A percentile compares a stretch with the other conserved stretches of the same genome.
Conservation (phyloP, 768 basidiomycete genomes). For the Hydnomerulius pinastri region DNA sequence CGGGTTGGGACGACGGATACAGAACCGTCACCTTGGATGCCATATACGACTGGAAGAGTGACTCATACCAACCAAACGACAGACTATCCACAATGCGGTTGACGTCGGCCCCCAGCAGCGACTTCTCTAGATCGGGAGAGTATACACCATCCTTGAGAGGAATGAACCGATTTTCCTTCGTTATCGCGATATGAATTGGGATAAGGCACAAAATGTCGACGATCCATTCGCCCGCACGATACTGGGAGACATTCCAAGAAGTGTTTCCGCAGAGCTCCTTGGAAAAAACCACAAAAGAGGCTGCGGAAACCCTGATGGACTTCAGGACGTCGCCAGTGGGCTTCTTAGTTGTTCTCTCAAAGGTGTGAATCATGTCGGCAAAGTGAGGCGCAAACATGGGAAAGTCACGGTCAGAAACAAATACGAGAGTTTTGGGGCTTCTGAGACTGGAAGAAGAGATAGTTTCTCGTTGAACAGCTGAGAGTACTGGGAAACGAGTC, state of each 20-base stretch:
- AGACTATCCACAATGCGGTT: slow-evolving; percentile 49
- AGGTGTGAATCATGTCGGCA: slow-evolving; percentile 42
- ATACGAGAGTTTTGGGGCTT: slow-evolving; percentile 39
- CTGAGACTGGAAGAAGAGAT: slow-evolving; percentile 37
- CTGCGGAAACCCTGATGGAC: slow-evolving; percentile 36
- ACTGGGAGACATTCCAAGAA: slow-evolving; percentile 37
- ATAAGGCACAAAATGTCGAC: slow-evolving; percentile 56
- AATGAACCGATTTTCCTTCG: slow-evolving; percentile 55
- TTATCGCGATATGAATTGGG: slow-evolving; percentile 58
- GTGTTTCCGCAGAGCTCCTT: slow-evolving; percentile 10
- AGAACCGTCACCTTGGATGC: slow-evolving; percentile 42
- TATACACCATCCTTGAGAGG: slow-evolving; percentile 54
- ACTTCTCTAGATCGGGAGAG: slow-evolving; percentile 46
- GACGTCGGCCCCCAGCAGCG: slow-evolving; percentile 55
- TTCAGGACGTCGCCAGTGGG: slow-evolving; percentile 49
- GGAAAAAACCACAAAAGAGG: slow-evolving; percentile 31
- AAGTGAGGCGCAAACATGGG: slow-evolving; percentile 45
- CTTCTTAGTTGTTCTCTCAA: slow-evolving; percentile 53
- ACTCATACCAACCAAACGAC: slow-evolving; percentile 59
- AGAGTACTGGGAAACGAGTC: slow-evolving; percentile 59
- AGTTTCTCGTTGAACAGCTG: slow-evolving; percentile 51
- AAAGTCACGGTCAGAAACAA: slow-evolving; percentile 43
- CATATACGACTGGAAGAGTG: slow-evolving; percentile 58
- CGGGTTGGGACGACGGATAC: background rate
- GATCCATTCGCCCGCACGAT: slow-evolving; percentile 58